phyloP scores from a whole-genome alignment of 495 filamentous ascomycete genomes.

The Aspergillus indologenus region DNA sequence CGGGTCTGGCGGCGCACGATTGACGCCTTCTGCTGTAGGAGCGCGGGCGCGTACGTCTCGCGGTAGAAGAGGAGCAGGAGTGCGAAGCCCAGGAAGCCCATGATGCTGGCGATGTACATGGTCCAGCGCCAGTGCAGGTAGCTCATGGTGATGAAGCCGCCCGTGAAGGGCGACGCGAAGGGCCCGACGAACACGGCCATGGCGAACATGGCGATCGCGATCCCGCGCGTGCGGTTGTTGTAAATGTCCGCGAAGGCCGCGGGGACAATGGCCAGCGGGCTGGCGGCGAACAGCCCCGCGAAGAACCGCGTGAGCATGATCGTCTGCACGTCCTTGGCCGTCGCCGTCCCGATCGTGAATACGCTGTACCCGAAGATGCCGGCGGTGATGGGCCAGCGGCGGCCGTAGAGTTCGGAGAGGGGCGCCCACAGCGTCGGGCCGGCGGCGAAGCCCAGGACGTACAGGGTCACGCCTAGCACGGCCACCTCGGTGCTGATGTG shows the following conservation, averaged over 20 bases:
- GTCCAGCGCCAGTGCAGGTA: constrained; percentile 50
- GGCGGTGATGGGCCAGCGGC: constrained; percentile 50
- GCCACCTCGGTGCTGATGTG: constrained; percentile 49
- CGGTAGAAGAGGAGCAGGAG: constrained; percentile 32
- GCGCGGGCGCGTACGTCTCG: constrained; percentile 41
- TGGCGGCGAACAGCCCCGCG: constrained; percentile 42
- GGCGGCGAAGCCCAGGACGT: constrained; percentile 51
- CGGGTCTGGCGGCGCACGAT: constrained; percentile 41
- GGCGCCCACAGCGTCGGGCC: constrained; percentile 61
- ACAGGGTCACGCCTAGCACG: constrained; percentile 52
- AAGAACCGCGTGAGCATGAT: constrained; percentile 52
- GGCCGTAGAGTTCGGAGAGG: constrained; percentile 71
- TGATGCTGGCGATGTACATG: constrained; percentile 41
- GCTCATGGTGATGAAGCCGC: constrained; percentile 43
- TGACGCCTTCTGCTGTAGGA: constrained; percentile 39
- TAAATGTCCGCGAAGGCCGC: constrained; percentile 51
- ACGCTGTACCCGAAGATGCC: constrained; percentile 51
- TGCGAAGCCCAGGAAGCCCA: constrained; percentile 32
- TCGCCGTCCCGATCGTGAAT: constrained; percentile 53
- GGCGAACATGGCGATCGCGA: constrained; percentile 51
- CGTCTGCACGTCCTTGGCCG: constrained; percentile 57
- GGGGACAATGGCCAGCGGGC: constrained; percentile 43
- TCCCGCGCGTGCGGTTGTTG: constrained; percentile 43
- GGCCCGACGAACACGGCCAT: constrained; percentile 50
- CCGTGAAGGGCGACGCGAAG: constrained; percentile 44